Conservation (phyloP, 441 rosid species). For the Omphalea diandra region DNA sequence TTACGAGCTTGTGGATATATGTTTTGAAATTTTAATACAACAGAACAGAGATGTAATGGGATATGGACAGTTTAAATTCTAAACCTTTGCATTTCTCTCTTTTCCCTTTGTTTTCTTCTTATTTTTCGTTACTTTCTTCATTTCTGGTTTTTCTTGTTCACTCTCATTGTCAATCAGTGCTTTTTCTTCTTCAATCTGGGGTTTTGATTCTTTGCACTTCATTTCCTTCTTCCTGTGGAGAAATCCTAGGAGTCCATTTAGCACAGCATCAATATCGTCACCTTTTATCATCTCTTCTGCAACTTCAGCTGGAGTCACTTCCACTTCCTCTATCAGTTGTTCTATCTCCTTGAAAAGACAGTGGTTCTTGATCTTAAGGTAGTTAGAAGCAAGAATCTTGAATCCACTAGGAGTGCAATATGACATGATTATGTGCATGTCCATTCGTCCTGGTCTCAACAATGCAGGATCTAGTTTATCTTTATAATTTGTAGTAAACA, state of each 20-base stretch:
- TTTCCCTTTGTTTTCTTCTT: not conserved
- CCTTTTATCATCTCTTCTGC: slow-evolving; percentile 38
- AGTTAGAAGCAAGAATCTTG: slow-evolving; percentile 33
- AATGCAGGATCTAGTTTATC: slow-evolving; percentile 40
- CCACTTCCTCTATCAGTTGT: slow-evolving; percentile 22
- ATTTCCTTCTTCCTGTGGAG: slow-evolving; percentile 19
- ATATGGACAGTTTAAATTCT: not conserved
- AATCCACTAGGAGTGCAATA: slow-evolving; percentile 34
- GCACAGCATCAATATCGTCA: slow-evolving; percentile 28
- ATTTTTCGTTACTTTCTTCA: not conserved
- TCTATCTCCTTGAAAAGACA: slow-evolving; percentile 25
- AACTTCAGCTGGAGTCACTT: slow-evolving; percentile 39
- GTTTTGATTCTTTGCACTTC: not conserved
- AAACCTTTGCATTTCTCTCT: not conserved
- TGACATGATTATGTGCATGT: slow-evolving; percentile 38
- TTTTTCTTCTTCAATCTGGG: not conserved
- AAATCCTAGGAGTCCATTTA: slow-evolving; percentile 29
- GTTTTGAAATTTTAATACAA: not conserved
- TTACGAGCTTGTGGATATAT: too few species aligned
- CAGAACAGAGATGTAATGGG: not conserved
- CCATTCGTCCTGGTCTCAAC: slow-evolving; percentile 38
- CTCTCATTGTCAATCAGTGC: not conserved
- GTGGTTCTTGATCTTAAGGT: slow-evolving; percentile 21
- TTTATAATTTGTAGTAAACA: slow-evolving; percentile 36
- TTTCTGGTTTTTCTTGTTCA: not conserved